Evolutionary conservation across 805 yeast genomes (phyloP).

Genomic region (Zygoascus tannicola): DNA sequence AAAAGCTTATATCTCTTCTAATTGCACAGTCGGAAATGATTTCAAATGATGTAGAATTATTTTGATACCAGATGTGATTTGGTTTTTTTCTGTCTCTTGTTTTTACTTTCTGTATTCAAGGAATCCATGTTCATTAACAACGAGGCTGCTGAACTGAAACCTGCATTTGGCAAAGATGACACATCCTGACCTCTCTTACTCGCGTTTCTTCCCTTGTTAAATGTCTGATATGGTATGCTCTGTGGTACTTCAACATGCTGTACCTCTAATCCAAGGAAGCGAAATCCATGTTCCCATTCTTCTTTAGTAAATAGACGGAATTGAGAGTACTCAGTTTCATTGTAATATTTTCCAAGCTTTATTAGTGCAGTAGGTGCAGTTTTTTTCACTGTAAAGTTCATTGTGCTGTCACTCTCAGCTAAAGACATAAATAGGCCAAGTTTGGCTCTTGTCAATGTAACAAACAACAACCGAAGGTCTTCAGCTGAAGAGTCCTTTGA

Average conservation of each 20-base stretch:
- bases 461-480: constrained; percentile 79
- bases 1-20: too few relatives aligned
- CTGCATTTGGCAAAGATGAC: neutral
- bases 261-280: neutral
- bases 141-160: constrained; percentile 1
- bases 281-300: neutral
- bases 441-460: constrained; percentile 81
- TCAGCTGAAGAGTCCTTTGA: constrained; percentile 33
- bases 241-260: neutral
- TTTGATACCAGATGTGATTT: too few relatives aligned
- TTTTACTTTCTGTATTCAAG: too few relatives aligned
- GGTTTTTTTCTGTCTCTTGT: too few relatives aligned
- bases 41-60: too few relatives aligned
- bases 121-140: neutral
- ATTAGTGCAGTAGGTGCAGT: neutral
- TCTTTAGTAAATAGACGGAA: neutral
- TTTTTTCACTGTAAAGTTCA: neutral
- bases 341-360: neutral
- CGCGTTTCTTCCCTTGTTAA: neutral
- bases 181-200: neutral
- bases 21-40: too few relatives aligned
- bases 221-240: neutral
- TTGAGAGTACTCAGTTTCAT: neutral
- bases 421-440: constrained; percentile 36
- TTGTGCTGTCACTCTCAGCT: constrained; percentile 1